Evolutionary conservation across 768 basidiomycete genomes (phyloP), one percentile per base, ranked within the genome.

Genomic region (Tulasnella sp.): DNA sequence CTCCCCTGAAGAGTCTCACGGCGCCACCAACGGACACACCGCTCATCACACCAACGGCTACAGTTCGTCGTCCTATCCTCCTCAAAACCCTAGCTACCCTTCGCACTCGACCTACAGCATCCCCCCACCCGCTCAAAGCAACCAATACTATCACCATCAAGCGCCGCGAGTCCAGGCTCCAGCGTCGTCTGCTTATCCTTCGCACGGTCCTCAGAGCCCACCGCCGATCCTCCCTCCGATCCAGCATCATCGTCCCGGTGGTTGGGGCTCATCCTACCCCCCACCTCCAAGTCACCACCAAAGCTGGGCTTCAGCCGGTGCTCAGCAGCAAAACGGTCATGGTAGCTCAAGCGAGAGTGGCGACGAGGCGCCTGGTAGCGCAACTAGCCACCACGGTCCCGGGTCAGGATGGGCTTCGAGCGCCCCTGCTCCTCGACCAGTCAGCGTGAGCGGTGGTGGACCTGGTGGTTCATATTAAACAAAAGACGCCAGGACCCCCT

Each of bases 181-280:
- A 8, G 24, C 11, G 83, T 73, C 75, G 76, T 37, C 82, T 34
- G 74, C 82, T n/a, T 54, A 76, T n/a, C 31, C 79, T 41, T 60
- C 74, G 72, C 28, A 73, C 60, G 50, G 42, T 69, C 60, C 77
- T 74, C 64, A 46, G 31, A 50, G 72, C 34, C 81, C 77, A 50
- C 76, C 77, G 9, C 81, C 81, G 41, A 77, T 75, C 77, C 81
- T 78, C 73, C 72, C 81, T 34, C 75, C 81, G 48, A 80, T 73
- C 81, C 58, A 80, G 72, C 79, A 80, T 12, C 81, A 81, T 28
- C 80, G 50, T 72, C 31, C 80, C 75, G 80, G 64, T 77, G 79
- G 42, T 73, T 78, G n/a, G 74, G 54, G 73, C 69, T 81, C 81
- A 42, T 76, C 37, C 42, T 75, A 72, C 34, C 42, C 72, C 2